Percentiles rank a stretch among this genome's conserved stretches.
phyloP scores from a whole-genome alignment of 2,329 filamentous ascomycete species.

The Zasmidium cellare region DNA sequence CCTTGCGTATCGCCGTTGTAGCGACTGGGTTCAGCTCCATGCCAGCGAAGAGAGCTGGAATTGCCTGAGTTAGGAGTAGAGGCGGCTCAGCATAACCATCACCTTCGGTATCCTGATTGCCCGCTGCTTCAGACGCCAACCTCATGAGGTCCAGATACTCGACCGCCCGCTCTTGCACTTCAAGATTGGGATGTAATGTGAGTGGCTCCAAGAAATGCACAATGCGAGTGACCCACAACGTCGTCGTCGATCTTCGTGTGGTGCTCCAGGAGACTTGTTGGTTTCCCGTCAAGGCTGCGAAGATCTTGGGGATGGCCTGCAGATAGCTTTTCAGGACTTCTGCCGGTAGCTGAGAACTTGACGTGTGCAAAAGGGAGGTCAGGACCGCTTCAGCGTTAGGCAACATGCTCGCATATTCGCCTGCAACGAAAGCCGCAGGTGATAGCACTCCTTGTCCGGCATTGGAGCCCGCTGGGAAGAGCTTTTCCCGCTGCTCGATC shows the following conservation, averaged over 20 bases:
- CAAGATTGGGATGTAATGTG: conserved; percentile 78
- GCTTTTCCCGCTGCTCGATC: conserved; percentile 58
- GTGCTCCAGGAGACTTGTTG: conserved; percentile 68
- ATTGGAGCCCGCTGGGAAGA: conserved; percentile 54
- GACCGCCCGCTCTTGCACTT: conserved; percentile 92
- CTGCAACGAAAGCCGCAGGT: conserved; percentile 79
- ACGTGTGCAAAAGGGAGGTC: conserved; percentile 70
- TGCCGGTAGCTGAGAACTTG: conserved; percentile 57
- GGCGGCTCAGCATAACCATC: conserved; percentile 75
- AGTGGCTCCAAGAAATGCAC: conserved; percentile 79
- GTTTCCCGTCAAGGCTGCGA: conserved; percentile 69
- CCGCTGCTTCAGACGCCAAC: conserved; percentile 77
- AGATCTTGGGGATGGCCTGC: conserved; percentile 83
- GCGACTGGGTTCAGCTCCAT: conserved; percentile 93
- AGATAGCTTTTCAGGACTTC: conserved; percentile 75
- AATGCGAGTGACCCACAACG: conserved; percentile 77
- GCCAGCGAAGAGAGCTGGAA: conserved; percentile 82
- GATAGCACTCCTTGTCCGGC: conserved; percentile 66
- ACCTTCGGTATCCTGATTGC: conserved; percentile 63
- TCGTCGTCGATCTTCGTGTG: conserved; percentile 70
- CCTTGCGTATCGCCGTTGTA: conserved; percentile 76
- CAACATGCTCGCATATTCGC: conserved; percentile 80
- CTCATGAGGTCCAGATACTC: conserved; percentile 90
- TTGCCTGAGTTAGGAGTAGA: conserved; percentile 82
- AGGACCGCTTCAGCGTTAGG: conserved; percentile 70